Evolutionary conservation across 2,329 filamentous ascomycete genomes (phyloP).

Genomic region (Pseudovirgaria hyperparasitica): DNA sequence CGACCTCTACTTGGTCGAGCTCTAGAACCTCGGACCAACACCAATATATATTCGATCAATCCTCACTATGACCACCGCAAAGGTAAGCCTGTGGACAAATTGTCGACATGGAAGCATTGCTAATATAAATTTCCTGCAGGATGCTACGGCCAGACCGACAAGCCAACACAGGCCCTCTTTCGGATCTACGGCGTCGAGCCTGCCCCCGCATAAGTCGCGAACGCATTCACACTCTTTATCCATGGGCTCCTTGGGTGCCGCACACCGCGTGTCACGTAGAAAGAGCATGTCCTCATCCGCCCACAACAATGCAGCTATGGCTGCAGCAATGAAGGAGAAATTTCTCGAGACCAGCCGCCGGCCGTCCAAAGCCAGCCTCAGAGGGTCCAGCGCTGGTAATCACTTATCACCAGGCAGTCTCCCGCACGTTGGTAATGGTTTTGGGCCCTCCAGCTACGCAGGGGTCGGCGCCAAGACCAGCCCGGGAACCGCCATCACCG

Average conservation of each 20-base stretch:
- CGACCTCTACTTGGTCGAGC: too few relatives aligned
- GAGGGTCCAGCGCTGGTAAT: too few relatives aligned
- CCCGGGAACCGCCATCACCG: conserved; percentile 54
- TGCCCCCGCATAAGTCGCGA: conserved; percentile 52
- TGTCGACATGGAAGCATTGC: too few relatives aligned
- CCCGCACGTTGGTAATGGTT: conserved; percentile 37
- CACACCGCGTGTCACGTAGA: conserved; percentile 77
- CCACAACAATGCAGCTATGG: conserved; percentile 58
- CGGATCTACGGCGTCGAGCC: conserved; percentile 43
- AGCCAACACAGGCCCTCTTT: conserved; percentile 33
- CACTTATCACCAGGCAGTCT: too few relatives aligned
- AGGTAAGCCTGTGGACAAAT: too few relatives aligned
- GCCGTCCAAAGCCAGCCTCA: conserved; percentile 52
- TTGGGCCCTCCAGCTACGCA: conserved; percentile 22
- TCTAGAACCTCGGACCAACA: too few relatives aligned
- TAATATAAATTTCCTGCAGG: too few relatives aligned
- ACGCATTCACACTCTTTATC: conserved; percentile 74
- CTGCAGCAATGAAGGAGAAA: conserved; percentile 53
- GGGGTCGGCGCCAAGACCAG: conserved; percentile 33
- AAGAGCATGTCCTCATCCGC: conserved; percentile 82
- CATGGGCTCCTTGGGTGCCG: conserved; percentile 61
- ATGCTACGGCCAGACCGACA: conserved; percentile 29
- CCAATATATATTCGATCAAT: too few relatives aligned
- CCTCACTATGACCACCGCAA: too few relatives aligned
- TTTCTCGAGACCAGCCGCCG: conserved; percentile 49